phyloP scores from a whole-genome alignment of 2,329 filamentous ascomycete genomes.

The Xylaria sp. region DNA sequence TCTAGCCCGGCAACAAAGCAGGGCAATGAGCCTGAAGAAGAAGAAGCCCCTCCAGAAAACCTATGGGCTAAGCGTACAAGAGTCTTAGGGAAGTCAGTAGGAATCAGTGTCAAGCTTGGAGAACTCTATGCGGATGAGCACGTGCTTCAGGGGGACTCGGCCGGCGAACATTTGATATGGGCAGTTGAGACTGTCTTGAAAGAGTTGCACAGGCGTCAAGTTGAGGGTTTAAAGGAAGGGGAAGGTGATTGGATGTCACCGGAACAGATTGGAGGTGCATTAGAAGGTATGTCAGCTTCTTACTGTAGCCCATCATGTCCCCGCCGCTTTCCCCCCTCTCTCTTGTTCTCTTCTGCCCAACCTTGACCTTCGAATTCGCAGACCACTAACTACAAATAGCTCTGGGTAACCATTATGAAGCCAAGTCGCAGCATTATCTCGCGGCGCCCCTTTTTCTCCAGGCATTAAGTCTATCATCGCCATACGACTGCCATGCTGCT shows the following conservation, averaged over 20 bases:
- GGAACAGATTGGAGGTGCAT: conserved; percentile 71
- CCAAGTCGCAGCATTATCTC: conserved; percentile 74
- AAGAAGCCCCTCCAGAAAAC: conserved; percentile 44
- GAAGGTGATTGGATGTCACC: conserved; percentile 73
- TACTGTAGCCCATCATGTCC: conserved; percentile 8
- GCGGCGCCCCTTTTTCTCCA: conserved; percentile 86
- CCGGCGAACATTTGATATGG: conserved; percentile 76
- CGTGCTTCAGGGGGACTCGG: conserved; percentile 71
- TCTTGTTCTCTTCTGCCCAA: background rate
- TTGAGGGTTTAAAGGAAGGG: conserved; percentile 68
- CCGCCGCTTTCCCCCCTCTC: background rate
- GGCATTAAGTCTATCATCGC: conserved; percentile 70
- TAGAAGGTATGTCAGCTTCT: conserved; percentile 59
- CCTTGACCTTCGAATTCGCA: background rate
- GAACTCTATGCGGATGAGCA: conserved; percentile 79
- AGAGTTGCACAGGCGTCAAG: conserved; percentile 70
- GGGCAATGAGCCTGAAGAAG: conserved; percentile 17
- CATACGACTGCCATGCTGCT: conserved; percentile 72
- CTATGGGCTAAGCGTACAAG: conserved; percentile 63
- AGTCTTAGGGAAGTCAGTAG: conserved; percentile 73
- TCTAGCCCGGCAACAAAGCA: conserved; percentile 15
- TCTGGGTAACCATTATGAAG: conserved; percentile 76
- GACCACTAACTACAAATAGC: conserved; percentile 48
- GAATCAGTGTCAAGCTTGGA: conserved; percentile 80
- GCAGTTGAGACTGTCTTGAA: conserved; percentile 78